These are phyloP conservation scores for Penicillium dipodomyicola DNA, from an alignment of 495 filamentous ascomycete species.

Conservation along the genomic window DNA sequence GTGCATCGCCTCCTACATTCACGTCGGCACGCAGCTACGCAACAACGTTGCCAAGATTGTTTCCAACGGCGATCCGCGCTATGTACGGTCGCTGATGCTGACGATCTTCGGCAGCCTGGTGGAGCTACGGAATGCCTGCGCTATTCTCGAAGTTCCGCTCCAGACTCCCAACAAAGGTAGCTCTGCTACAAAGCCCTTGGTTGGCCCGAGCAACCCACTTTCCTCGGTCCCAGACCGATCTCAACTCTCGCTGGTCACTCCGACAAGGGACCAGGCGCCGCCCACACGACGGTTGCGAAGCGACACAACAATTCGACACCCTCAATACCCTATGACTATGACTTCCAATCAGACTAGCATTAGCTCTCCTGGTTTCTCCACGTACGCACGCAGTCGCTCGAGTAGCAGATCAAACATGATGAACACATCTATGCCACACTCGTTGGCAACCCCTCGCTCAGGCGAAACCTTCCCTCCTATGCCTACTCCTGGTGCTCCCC, in stretches of 20 bases:
- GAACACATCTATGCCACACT: conserved; percentile 46
- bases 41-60: conserved; percentile 69
- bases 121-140: conserved; percentile 63
- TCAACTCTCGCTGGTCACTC: conserved; percentile 57
- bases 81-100: conserved; percentile 76
- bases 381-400: conserved; percentile 47
- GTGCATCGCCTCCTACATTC: conserved; percentile 72
- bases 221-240: conserved; percentile 23
- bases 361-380: conserved; percentile 37
- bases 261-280: conserved; percentile 56
- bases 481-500: conserved; percentile 38
- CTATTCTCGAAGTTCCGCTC: conserved; percentile 38
- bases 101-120: conserved; percentile 77
- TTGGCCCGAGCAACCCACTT: conserved; percentile 21
- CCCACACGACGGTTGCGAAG: conserved; percentile 55
- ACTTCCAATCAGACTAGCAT: conserved; percentile 29
- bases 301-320: conserved; percentile 61
- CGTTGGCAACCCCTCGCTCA: conserved; percentile 67
- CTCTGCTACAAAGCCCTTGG: conserved; percentile 31
- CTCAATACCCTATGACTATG: conserved; percentile 35
- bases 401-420: conserved; percentile 51
- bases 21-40: conserved; percentile 68
- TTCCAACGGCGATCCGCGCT: conserved; percentile 70
- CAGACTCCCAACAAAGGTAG: conserved; percentile 19
- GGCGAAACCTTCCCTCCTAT: conserved; percentile 72